Base-by-base conservation (phyloP, 768 basidiomycete species). In the Termitomyces sp. region DNA sequence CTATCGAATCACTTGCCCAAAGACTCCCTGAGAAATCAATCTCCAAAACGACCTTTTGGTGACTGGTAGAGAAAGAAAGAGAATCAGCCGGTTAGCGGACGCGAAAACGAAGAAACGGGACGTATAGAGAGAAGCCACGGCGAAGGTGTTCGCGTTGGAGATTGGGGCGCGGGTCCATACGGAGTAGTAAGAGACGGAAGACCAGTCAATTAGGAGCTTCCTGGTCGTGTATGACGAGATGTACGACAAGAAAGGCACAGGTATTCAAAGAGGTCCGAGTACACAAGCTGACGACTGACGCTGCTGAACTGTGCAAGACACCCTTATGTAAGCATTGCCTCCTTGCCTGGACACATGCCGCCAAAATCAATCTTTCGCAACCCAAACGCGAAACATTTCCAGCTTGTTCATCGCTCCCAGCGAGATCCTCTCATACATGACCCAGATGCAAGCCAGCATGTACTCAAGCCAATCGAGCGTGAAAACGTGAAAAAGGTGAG, bases 401-500 rank as follows among this genome's bases (percentile, higher is more conserved):
- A 98, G 75, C 90, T 99, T 40, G 95, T 99, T 22, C 94, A 98
- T 69, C 83, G 97, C 59, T 98, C 95, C 8, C 94, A 94, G 67
- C 78, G 96, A 45, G 97, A 98, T 74, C 97, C 97, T 2, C 83
- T 96, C 50, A 93, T 94, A 62, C 88, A 98, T 66, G 95, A 98
- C 65, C 85, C 92, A 2, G 91, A 94, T 58, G 92, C 93, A 0
- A 86, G 86, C 53, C 81, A 85, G 61, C 87, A 93, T 69, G 94
- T 99, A n/a, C 78, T 98, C 47, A 96, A 92, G 68, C 80, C 85
- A 7, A 79, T 98, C 57, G 81, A 85, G 64, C 79, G 88, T 62
- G 83, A 81, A 54, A 94, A 92, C 69, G 70, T 73, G 20, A 84
- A 80, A 74, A 91, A 90, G 76, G 86, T 85, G 42, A 38, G 22